A percentile compares a stretch with the other conserved stretches of the same genome.
Evolutionary conservation across 2,329 filamentous ascomycete species (phyloP).

Genomic region (Colletotrichum sansevieriae): DNA sequence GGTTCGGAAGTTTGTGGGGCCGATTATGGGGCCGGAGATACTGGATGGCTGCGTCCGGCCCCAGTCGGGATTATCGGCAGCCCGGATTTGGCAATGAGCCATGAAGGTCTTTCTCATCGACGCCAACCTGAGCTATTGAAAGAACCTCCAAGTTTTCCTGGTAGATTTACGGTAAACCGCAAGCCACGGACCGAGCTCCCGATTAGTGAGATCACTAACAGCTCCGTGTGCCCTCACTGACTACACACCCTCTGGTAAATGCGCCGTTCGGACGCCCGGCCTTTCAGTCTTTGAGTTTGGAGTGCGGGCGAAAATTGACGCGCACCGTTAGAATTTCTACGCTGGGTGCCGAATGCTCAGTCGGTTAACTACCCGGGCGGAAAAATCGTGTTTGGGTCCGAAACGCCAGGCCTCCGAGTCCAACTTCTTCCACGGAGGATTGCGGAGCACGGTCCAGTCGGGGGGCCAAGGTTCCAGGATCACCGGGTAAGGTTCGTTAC

Average conservation of each 20-base stretch:
- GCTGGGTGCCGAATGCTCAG: conserved; percentile 3
- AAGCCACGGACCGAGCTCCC: not conserved
- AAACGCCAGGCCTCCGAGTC: no score
- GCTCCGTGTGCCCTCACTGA: conserved; percentile 24
- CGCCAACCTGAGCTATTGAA: not conserved
- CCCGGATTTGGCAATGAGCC: no score
- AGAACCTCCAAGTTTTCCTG: not conserved
- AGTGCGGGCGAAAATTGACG: conserved; percentile 4
- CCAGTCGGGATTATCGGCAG: not conserved
- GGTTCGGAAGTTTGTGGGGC: not conserved
- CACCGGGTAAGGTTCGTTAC: no score
- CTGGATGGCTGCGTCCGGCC: not conserved
- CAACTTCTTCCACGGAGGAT: no score
- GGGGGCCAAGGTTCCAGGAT: no score
- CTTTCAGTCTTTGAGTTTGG: not conserved
- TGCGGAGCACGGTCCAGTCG: no score
- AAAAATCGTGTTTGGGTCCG: no score
- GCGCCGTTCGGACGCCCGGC: conserved; percentile 26
- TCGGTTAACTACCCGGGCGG: no score
- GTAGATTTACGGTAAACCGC: no score
- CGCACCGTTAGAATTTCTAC: conserved; percentile 1
- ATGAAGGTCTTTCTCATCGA: not conserved
- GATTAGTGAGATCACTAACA: conserved; percentile 4
- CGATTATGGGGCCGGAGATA: not conserved
- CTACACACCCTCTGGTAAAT: not conserved